Evolutionary conservation across 202 grass and related monocot genomes (phyloP).

Genomic region (Cymbopogon flexuosus): DNA sequence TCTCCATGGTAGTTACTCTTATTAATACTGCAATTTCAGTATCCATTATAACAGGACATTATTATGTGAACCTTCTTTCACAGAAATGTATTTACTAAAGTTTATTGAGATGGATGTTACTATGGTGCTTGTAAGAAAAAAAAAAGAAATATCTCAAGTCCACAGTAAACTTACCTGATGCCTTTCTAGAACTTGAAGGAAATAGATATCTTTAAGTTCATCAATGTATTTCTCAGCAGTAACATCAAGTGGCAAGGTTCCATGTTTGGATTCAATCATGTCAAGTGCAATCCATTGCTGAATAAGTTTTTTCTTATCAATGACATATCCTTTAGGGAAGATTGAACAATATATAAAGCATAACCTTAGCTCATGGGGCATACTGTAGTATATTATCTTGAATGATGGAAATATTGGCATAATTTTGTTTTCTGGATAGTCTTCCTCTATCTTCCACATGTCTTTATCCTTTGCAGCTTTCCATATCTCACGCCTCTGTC

Average conservation of each 20-base stretch:
- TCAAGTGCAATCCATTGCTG: constrained; percentile 58
- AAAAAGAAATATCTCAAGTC: background rate
- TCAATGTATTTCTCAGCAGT: constrained; percentile 46
- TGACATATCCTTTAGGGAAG: constrained; percentile 45
- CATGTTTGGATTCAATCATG: constrained; percentile 41
- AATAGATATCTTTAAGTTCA: constrained; percentile 45
- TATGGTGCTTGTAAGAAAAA: background rate
- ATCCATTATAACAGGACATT: constrained; percentile 1
- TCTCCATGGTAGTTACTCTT: background rate
- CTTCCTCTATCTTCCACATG: constrained; percentile 49
- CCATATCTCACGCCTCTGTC: constrained; percentile 37
- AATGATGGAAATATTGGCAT: constrained; percentile 40
- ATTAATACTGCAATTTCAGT: background rate
- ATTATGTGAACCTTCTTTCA: background rate
- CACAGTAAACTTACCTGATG: constrained; percentile 28
- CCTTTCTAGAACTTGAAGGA: constrained; percentile 36
- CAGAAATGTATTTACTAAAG: background rate
- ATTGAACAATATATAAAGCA: constrained; percentile 63
- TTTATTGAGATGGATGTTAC: background rate
- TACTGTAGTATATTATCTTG: constrained; percentile 49
- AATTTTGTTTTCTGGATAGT: constrained; percentile 33
- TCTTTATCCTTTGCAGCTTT: constrained; percentile 31
- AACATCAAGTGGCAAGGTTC: constrained; percentile 33
- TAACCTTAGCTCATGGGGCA: constrained; percentile 47
- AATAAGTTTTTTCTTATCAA: constrained; percentile 51